Percentiles rank a stretch among this genome's conserved stretches.
Conservation (phyloP, 179 eudicot genomes). For the Spinacia oleracea region DNA sequence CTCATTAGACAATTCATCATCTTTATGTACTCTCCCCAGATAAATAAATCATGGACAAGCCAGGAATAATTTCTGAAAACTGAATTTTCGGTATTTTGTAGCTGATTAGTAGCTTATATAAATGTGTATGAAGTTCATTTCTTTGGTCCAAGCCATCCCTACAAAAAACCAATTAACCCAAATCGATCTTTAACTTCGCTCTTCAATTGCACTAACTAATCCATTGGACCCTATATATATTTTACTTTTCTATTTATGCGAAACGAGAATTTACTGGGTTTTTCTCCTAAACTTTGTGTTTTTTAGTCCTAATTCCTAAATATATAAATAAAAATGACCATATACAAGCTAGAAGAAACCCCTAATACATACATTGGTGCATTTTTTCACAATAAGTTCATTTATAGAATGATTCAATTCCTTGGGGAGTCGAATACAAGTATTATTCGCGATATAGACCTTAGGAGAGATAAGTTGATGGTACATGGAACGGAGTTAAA, state of each 20-base stretch:
- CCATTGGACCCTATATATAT: not conserved
- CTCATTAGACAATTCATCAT: not conserved
- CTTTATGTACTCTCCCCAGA: not conserved
- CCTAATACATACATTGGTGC: not conserved
- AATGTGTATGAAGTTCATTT: not conserved
- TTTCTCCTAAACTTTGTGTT: not conserved
- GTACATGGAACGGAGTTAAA: slow-evolving; percentile 25
- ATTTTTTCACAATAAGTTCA: not conserved
- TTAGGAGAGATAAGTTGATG: slow-evolving; percentile 19
- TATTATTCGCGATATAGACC: slow-evolving; percentile 7
- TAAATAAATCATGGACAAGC: not conserved
- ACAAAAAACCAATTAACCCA: not conserved
- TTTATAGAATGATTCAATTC: slow-evolving; percentile 2
- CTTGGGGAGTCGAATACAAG: not conserved
- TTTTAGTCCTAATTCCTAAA: too few species aligned
- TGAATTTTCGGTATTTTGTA: not conserved
- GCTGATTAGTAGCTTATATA: not conserved
- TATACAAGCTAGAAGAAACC: slow-evolving; percentile 25
- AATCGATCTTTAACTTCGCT: not conserved
- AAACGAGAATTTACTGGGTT: not conserved
- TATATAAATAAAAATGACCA: slow-evolving; percentile 3
- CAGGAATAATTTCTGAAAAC: not conserved
- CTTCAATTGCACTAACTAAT: not conserved
- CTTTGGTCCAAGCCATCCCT: not conserved
- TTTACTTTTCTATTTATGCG: not conserved